Evolutionary conservation across 805 yeast species (phyloP).

Genomic region (Wickerhamomyces ciferrii): DNA sequence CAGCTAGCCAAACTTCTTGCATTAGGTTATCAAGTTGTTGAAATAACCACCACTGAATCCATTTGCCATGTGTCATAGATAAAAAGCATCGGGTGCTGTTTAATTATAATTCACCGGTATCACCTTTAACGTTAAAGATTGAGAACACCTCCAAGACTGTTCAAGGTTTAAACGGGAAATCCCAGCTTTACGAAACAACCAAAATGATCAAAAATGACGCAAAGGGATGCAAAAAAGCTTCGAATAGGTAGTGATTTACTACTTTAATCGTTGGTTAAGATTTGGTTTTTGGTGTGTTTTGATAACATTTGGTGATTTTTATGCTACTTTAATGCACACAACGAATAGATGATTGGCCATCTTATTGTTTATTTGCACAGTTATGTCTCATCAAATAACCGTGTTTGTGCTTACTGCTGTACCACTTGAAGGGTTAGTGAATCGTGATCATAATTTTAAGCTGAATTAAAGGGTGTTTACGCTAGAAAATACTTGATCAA

Average conservation of each 20-base stretch:
- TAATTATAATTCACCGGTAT: background rate
- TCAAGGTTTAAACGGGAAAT: background rate
- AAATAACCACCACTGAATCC: too few species aligned
- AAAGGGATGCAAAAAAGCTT: background rate
- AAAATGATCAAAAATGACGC: background rate
- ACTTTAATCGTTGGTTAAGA: too few species aligned
- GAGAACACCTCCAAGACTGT: background rate
- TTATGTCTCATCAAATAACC: background rate
- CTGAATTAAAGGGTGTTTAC: background rate
- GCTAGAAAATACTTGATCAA: too few species aligned
- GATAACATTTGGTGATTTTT: background rate
- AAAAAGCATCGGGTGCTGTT: too few species aligned
- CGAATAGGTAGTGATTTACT: too few species aligned
- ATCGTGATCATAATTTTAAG: too few species aligned
- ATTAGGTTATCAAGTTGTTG: too few species aligned
- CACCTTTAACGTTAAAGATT: background rate
- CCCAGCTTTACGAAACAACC: background rate
- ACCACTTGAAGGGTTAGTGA: too few species aligned
- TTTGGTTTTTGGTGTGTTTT: background rate
- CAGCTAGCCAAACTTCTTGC: too few species aligned
- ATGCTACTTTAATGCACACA: background rate
- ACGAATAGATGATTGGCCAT: background rate
- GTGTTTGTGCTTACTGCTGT: background rate
- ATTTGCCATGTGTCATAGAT: too few species aligned
- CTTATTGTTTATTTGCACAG: too few species aligned